These are phyloP conservation scores for Karstenula rhodostoma DNA, from an alignment of 2,329 filamentous ascomycete genomes.

Conservation along the genomic window DNA sequence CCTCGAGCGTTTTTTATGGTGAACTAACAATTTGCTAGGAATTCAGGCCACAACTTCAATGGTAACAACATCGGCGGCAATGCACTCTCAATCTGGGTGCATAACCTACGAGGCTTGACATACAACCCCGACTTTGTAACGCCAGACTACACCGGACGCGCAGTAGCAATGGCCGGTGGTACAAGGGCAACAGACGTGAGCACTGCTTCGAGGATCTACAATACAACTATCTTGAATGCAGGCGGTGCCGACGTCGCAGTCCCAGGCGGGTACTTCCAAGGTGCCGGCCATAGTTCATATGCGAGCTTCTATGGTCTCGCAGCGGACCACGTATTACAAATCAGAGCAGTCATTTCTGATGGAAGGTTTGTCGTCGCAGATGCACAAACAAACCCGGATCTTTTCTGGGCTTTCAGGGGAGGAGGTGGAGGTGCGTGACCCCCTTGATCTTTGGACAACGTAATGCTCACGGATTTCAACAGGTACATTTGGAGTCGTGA, in stretches of 20 bases:
- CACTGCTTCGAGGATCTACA: constrained; percentile 51
- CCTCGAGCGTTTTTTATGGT: neutral
- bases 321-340: constrained; percentile 32
- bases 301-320: constrained; percentile 51
- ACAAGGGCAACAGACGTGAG: constrained; percentile 60
- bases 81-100: constrained; percentile 32
- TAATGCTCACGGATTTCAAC: constrained; percentile 5
- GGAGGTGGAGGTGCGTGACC: constrained; percentile 35
- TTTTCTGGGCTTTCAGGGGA: constrained; percentile 39
- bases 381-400: constrained; percentile 25
- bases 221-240: constrained; percentile 60
- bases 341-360: constrained; percentile 30
- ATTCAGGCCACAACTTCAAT: constrained; percentile 34
- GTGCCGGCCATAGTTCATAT: constrained; percentile 62
- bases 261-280: constrained; percentile 47
- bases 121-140: constrained; percentile 29
- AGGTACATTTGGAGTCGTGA: constrained; percentile 40
- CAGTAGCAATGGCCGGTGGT: constrained; percentile 62
- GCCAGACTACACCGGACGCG: constrained; percentile 28
- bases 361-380: constrained; percentile 30
- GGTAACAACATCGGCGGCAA: constrained; percentile 29
- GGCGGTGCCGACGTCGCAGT: constrained; percentile 63
- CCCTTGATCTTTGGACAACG: neutral
- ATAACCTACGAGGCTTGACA: constrained; percentile 29
- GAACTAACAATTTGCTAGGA: constrained; percentile 16